A percentile compares a stretch with the other conserved stretches of the same genome.
These are phyloP conservation scores for Graphilbum fragrans DNA, from an alignment of 2,329 filamentous ascomycete species.

Conservation along the genomic window DNA sequence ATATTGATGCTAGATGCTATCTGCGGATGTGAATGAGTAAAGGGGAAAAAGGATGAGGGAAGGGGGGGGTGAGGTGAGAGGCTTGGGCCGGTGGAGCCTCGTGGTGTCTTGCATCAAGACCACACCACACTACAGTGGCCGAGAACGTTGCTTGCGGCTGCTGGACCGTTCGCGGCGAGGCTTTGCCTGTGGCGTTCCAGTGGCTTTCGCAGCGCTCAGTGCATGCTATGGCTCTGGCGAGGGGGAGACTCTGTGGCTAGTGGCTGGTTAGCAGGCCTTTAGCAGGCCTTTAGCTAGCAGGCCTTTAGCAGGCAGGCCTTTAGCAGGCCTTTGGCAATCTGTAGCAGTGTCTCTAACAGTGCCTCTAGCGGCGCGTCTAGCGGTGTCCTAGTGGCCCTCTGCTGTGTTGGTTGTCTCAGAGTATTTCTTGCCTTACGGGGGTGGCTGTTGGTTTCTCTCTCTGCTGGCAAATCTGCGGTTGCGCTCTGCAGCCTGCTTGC, in stretches of 20 bases:
- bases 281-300: not conserved
- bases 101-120: not conserved
- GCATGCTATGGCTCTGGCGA: not conserved
- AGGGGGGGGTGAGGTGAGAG: no score
- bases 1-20: no score
- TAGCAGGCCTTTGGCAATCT: no score
- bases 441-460: not conserved
- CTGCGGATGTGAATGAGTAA: no score
- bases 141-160: not conserved
- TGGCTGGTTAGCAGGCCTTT: not conserved
- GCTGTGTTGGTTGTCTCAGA: not conserved
- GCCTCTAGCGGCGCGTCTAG: not conserved
- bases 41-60: no score
- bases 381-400: no score
- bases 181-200: not conserved
- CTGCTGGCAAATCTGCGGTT: no score
- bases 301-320: not conserved
- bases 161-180: not conserved
- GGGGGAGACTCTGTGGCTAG: not conserved
- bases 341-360: not conserved
- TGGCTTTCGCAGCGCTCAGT: not conserved
- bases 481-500: no score
- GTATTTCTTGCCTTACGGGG: not conserved
- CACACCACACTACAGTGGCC: not conserved
- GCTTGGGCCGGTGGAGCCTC: not conserved